These are phyloP conservation scores for Lophiostoma macrostomum DNA, from an alignment of 495 filamentous ascomycete species.

Conservation along the genomic window DNA sequence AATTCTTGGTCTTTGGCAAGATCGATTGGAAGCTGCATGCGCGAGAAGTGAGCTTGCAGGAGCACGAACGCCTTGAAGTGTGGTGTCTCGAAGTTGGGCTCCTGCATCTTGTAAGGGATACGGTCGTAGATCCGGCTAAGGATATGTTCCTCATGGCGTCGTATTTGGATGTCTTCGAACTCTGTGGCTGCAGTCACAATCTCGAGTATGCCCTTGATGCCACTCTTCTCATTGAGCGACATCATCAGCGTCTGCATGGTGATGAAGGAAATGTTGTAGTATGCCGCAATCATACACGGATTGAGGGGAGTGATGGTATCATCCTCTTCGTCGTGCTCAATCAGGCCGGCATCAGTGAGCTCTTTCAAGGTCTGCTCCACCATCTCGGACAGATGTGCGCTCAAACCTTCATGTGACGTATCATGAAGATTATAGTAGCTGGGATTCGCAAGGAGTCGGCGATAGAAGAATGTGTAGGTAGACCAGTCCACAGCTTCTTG, in stretches of 20 bases:
- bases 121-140: conserved; percentile 92
- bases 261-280: conserved; percentile 99
- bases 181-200: conserved; percentile 97
- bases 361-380: conserved; percentile 93
- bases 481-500: conserved; percentile 99
- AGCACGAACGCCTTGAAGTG: conserved; percentile 98
- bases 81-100: conserved; percentile 82
- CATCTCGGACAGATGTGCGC: conserved; percentile 89
- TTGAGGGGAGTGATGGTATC: conserved; percentile 87
- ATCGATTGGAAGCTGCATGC: conserved; percentile 93
- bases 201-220: conserved; percentile 93
- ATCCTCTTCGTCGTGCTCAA: conserved; percentile 95
- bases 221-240: conserved; percentile 82
- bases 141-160: conserved; percentile 85
- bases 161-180: conserved; percentile 92
- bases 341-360: conserved; percentile 87
- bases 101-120: conserved; percentile 89
- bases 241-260: conserved; percentile 99
- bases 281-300: conserved; percentile 94
- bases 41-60: conserved; percentile 93
- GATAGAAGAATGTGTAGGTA: conserved; percentile 98
- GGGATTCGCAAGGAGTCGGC: conserved; percentile 92
- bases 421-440: conserved; percentile 92
- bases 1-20: conserved; percentile 95
- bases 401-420: conserved; percentile 87